Evolutionary conservation across 306 rosid genomes (phyloP), one percentile per base, ranked within the genome.

Genomic region (Quercus mongolica): DNA sequence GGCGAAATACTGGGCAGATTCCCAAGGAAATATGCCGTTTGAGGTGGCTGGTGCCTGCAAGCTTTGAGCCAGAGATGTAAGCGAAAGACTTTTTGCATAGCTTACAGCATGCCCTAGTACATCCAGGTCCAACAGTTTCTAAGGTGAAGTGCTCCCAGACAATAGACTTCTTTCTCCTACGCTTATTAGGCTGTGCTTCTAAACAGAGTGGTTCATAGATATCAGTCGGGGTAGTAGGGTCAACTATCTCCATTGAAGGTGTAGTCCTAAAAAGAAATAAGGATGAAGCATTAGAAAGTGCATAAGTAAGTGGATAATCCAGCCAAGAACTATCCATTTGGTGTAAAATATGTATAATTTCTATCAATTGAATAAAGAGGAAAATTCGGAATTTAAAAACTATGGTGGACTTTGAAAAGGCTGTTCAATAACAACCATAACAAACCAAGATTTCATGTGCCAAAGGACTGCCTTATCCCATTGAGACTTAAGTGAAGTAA

Each of bases 71-170:
- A 62, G 86, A 88, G 51, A 94, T 89, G 81, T 94, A 94, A 59
- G 97, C 87, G 87, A 91, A 94, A 18, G 94, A 86, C 68, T 88
- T 92, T 17, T 81, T 88, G 89, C 97, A 92, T 70, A 87, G 97
- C 38, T 92, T 92, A 79, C 95, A 92, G 83, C 80, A 89, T 25
- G 97, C 99, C 82, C 77, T 90, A 31, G 77, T 67, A 79, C 88
- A 82, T 61, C 91, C 97, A 75, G 85, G 90, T 73, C 80, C 92
- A 73, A 86, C 85, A 69, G 88, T 83, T 87, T 88, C 87, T 18
- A 91, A 81, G 12, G 92, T 90, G 80, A 94, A 94, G 80, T 94
- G 85, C 46, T 94, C 97, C 97, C 99, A 92, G 65, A 94, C 99
- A 35, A 90, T 74, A 74, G 97, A 91, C 78, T 86, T 91, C 91